Evolutionary conservation across 1,139 yeast species (phyloP).

Genomic region (Geotrichum candidum): DNA sequence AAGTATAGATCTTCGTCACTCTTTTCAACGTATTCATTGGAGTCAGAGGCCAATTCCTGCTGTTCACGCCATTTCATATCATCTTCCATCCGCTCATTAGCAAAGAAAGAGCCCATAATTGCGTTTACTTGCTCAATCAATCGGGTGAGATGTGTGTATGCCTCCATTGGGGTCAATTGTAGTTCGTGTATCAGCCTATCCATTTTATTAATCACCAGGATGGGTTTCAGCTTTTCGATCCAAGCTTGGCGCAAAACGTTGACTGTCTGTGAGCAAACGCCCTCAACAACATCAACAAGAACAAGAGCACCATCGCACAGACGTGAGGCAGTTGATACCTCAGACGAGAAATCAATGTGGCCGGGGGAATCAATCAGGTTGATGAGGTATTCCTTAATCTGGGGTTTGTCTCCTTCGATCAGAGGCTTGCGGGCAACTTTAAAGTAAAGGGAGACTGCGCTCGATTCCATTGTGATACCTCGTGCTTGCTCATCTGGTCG

Average conservation of each 20-base stretch:
- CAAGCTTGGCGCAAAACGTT: slow-evolving; percentile 94
- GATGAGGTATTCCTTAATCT: slow-evolving; percentile 69
- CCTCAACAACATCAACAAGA: slow-evolving; percentile 83
- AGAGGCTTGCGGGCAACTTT: slow-evolving; percentile 28
- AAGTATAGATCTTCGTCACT: slow-evolving; percentile 85
- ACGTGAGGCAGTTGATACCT: slow-evolving; percentile 91
- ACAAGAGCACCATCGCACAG: slow-evolving; percentile 96
- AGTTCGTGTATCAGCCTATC: slow-evolving; percentile 82
- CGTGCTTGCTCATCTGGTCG: slow-evolving; percentile 92
- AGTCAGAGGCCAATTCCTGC: slow-evolving; percentile 34
- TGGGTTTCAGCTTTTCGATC: slow-evolving; percentile 84
- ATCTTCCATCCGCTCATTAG: slow-evolving; percentile 91
- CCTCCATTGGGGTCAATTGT: slow-evolving; percentile 77
- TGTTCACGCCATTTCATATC: slow-evolving; percentile 78
- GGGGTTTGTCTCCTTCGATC: slow-evolving; percentile 37
- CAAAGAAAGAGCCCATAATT: slow-evolving; percentile 85
- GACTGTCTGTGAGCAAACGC: slow-evolving; percentile 94
- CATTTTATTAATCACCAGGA: slow-evolving; percentile 86
- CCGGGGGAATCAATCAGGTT: slow-evolving; percentile 98
- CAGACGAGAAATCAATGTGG: slow-evolving; percentile 93
- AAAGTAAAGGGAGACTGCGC: slow-evolving; percentile 87
- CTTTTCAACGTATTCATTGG: slow-evolving; percentile 54
- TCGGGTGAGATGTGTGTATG: slow-evolving; percentile 70
- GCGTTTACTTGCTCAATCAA: slow-evolving; percentile 91
- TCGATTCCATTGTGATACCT: slow-evolving; percentile 97